Evolutionary conservation across 2,329 filamentous ascomycete genomes (phyloP).

Genomic region (Hymenoscyphus fraxineus): DNA sequence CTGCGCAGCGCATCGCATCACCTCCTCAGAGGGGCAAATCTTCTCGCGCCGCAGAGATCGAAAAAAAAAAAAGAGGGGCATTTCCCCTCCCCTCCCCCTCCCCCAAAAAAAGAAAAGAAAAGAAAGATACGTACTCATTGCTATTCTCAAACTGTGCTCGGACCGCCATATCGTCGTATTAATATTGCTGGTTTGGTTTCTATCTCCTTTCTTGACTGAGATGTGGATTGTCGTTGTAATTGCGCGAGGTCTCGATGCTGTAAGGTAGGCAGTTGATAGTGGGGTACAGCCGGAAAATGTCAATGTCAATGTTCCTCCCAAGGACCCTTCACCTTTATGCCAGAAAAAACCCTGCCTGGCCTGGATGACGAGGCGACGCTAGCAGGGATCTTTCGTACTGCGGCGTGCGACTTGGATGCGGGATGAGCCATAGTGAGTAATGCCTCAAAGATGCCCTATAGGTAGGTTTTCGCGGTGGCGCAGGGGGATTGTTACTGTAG

Average conservation of each 20-base stretch:
- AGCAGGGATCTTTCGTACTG: not conserved
- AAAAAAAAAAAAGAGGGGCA: conserved; percentile 8
- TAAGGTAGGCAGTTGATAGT: too few species aligned
- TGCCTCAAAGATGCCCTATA: not conserved
- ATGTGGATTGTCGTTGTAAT: not conserved
- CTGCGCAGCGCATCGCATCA: not conserved
- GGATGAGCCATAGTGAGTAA: not conserved
- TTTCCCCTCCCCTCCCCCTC: not conserved
- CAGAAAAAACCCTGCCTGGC: not conserved
- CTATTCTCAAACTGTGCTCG: conserved; percentile 83
- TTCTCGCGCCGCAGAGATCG: conserved; percentile 9
- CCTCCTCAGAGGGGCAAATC: conserved; percentile 13
- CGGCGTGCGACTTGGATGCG: not conserved
- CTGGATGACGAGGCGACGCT: not conserved
- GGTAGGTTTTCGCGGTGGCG: not conserved
- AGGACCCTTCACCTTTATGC: not conserved
- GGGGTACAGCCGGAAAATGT: not conserved
- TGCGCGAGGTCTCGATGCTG: not conserved
- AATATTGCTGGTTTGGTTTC: not conserved
- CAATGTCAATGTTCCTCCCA: too few species aligned
- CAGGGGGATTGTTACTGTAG: too few species aligned
- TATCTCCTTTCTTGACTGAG: too few species aligned
- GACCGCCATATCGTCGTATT: conserved; percentile 54
- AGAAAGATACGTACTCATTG: conserved; percentile 66
- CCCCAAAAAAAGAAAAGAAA: conserved; percentile 8